phyloP scores from a whole-genome alignment of 2,329 filamentous ascomycete genomes.

The Rhinocladiella similis region DNA sequence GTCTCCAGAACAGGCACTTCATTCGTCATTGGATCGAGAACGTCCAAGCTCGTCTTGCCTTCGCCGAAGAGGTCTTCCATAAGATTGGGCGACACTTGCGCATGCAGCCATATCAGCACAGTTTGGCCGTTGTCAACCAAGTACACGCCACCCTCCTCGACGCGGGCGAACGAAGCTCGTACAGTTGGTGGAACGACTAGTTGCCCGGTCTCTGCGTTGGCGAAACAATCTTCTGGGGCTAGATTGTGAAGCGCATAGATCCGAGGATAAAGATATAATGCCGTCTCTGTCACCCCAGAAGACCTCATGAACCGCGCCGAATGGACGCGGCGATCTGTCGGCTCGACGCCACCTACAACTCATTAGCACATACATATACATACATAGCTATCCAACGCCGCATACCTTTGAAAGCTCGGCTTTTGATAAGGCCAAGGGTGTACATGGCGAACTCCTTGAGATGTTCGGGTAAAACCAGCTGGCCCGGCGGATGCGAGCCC shows the following conservation, averaged over 20 bases:
- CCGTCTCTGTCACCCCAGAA: slow-evolving; percentile 83
- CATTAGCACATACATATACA: neutral
- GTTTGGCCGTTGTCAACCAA: slow-evolving; percentile 93
- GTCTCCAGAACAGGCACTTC: slow-evolving; percentile 82
- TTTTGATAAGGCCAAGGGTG: slow-evolving; percentile 85
- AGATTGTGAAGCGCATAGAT: slow-evolving; percentile 92
- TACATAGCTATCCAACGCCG: neutral
- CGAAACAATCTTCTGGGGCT: slow-evolving; percentile 82
- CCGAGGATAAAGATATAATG: slow-evolving; percentile 89
- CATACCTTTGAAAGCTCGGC: slow-evolving; percentile 78
- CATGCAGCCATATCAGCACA: slow-evolving; percentile 88
- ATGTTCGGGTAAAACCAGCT: slow-evolving; percentile 92
- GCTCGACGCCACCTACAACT: slow-evolving; percentile 71
- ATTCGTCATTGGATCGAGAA: slow-evolving; percentile 78
- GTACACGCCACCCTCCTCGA: slow-evolving; percentile 92
- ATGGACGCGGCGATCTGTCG: slow-evolving; percentile 84
- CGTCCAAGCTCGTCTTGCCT: slow-evolving; percentile 68
- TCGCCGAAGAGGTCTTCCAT: slow-evolving; percentile 87
- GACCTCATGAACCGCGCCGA: slow-evolving; percentile 87
- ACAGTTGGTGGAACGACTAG: slow-evolving; percentile 78
- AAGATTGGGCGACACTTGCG: slow-evolving; percentile 88
- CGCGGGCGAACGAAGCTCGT: slow-evolving; percentile 79
- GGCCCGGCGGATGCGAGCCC: slow-evolving; percentile 80
- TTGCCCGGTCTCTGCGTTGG: slow-evolving; percentile 82
- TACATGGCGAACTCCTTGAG: slow-evolving; percentile 98